Evolutionary conservation across 306 rosid genomes (phyloP).

Genomic region (Mucuna pruriens): DNA sequence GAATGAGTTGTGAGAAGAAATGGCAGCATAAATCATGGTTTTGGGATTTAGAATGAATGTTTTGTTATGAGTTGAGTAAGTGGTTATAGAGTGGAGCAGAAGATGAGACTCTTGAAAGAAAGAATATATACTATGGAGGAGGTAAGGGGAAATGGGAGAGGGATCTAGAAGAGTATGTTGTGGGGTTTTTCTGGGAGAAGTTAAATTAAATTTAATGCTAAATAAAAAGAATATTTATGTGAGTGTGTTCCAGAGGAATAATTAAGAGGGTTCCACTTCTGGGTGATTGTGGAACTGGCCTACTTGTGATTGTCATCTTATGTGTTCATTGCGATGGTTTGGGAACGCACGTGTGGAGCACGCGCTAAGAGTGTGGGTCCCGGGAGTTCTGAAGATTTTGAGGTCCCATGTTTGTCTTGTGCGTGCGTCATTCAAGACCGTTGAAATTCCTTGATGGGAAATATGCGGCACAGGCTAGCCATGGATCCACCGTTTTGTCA

Average conservation of each 20-base stretch:
- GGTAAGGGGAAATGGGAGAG: conserved; percentile 35
- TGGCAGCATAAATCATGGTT: conserved; percentile 57
- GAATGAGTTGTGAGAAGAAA: conserved; percentile 44
- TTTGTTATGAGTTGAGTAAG: neutral
- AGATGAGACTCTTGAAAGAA: neutral
- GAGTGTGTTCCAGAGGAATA: neutral
- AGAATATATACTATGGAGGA: conserved; percentile 1
- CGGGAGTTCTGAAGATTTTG: neutral
- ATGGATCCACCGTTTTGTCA: neutral
- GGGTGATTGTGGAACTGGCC: neutral
- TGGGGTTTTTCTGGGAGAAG: neutral
- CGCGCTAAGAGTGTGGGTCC: neutral
- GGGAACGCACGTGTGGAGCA: neutral
- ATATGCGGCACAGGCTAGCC: neutral
- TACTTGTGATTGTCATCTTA: neutral
- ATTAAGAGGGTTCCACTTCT: neutral
- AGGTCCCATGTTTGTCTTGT: neutral
- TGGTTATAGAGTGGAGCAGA: neutral
- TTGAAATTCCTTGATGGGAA: neutral
- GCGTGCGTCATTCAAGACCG: neutral
- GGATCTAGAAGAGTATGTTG: conserved; percentile 60
- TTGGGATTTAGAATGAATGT: neutral
- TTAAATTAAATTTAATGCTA: neutral
- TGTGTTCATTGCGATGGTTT: neutral
- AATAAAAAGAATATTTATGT: neutral